Evolutionary conservation across 768 basidiomycete genomes (phyloP).

Genomic region (Suillus fuscotomentosus): DNA sequence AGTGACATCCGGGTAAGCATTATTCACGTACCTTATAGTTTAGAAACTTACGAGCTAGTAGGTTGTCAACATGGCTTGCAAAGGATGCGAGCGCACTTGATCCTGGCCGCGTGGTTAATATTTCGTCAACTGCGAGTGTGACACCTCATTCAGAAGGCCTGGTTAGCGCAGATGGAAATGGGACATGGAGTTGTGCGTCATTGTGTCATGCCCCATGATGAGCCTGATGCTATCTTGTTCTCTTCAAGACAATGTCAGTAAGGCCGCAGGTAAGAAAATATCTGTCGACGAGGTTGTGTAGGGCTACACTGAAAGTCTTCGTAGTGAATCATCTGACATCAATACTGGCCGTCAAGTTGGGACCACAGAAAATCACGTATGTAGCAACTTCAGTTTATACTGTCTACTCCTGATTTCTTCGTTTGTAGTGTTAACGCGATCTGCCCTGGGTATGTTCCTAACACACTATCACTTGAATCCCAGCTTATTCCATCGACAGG

Average conservation of each 20-base stretch:
- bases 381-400: constrained; percentile 23
- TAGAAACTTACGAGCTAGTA: constrained; percentile 5
- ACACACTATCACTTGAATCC: not conserved
- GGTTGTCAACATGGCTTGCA: constrained; percentile 49
- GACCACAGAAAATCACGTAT: constrained; percentile 60
- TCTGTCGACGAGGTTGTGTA: not conserved
- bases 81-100: constrained; percentile 62
- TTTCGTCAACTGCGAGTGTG: constrained; percentile 69
- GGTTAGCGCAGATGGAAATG: constrained; percentile 54
- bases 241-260: constrained; percentile 68
- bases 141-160: constrained; percentile 46
- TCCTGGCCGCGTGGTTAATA: constrained; percentile 79
- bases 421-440: constrained; percentile 76
- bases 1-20: constrained; percentile 46
- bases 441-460: constrained; percentile 61
- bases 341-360: constrained; percentile 65
- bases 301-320: not conserved
- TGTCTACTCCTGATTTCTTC: constrained; percentile 3
- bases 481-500: constrained; percentile 28
- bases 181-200: constrained; percentile 77
- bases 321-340: constrained; percentile 78
- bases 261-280: constrained; percentile 60
- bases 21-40: not conserved
- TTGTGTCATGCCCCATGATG: not conserved
- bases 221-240: constrained; percentile 2